Evolutionary conservation across 1,139 yeast genomes (phyloP).

Genomic region (Geotrichum phurueaensis): DNA sequence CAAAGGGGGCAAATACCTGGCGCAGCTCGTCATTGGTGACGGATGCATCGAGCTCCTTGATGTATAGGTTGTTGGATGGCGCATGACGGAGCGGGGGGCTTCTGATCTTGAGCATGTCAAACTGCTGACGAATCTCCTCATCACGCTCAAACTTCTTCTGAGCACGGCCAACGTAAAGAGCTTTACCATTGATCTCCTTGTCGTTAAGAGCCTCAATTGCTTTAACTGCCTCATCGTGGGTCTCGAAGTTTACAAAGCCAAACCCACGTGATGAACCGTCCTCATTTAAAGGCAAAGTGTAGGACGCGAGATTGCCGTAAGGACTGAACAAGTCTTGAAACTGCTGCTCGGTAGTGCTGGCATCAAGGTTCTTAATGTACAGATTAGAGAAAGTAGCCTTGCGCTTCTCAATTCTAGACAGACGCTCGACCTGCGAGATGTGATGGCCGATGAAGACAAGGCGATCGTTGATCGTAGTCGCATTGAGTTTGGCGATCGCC

Average conservation of each 20-base stretch:
- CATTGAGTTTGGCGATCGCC: constrained; percentile 84
- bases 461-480: constrained; percentile 78
- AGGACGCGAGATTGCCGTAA: constrained; percentile 53
- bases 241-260: constrained; percentile 79
- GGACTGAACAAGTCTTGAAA: constrained; percentile 28
- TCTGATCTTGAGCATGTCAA: constrained; percentile 29
- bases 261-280: constrained; percentile 82
- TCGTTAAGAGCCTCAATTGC: constrained; percentile 82
- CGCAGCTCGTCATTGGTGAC: constrained; percentile 76
- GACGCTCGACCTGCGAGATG: constrained; percentile 78
- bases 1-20: constrained; percentile 80
- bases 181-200: constrained; percentile 66
- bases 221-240: constrained; percentile 70
- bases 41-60: constrained; percentile 79
- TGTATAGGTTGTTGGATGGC: constrained; percentile 66
- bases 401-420: constrained; percentile 73
- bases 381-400: constrained; percentile 82
- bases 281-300: constrained; percentile 71
- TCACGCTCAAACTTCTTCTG: constrained; percentile 88
- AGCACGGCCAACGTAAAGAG: constrained; percentile 82
- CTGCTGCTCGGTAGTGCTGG: constrained; percentile 21
- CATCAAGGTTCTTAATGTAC: constrained; percentile 73
- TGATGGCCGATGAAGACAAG: constrained; percentile 87
- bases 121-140: constrained; percentile 80
- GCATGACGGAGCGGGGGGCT: constrained; percentile 4